phyloP scores from a whole-genome alignment of 2,329 filamentous ascomycete genomes.

The Cordyceps cateniannulata region DNA sequence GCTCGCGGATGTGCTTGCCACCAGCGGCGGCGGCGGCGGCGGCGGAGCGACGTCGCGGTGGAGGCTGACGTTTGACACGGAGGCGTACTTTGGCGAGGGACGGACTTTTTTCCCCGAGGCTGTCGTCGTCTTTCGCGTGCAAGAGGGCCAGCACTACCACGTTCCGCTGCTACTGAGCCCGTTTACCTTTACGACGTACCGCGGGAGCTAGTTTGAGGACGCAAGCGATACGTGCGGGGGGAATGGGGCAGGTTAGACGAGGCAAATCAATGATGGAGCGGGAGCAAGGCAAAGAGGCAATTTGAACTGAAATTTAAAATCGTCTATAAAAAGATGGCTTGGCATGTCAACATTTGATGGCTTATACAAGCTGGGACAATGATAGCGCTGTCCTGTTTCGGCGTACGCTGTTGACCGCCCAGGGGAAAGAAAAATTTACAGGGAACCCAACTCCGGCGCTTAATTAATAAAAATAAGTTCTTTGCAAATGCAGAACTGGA shows the following conservation, averaged over 20 bases:
- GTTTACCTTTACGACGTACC: constrained; percentile 76
- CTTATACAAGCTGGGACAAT: background rate
- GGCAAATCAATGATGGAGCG: too few relatives aligned
- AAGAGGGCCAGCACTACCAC: constrained; percentile 63
- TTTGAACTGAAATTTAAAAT: background rate
- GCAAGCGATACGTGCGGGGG: background rate
- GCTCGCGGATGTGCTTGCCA: constrained; percentile 47
- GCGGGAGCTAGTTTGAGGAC: constrained; percentile 60
- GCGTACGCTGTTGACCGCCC: constrained; percentile 8
- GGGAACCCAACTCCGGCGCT: constrained; percentile 10
- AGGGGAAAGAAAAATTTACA: background rate
- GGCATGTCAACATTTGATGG: background rate
- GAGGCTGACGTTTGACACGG: constrained; percentile 62
- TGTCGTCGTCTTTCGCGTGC: constrained; percentile 46
- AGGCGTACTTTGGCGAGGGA: constrained; percentile 60
- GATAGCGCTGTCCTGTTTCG: background rate
- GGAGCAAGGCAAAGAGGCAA: background rate
- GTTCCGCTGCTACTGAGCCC: constrained; percentile 72
- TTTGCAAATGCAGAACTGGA: background rate
- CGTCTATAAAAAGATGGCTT: background rate
- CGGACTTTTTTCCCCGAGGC: constrained; percentile 58
- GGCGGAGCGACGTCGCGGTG: constrained; percentile 44
- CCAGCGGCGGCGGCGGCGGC: constrained; percentile 31
- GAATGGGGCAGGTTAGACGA: background rate
- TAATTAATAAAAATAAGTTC: background rate